These are phyloP conservation scores for Mesostigma viride DNA, from an alignment of 139 green algal species.

Conservation along the genomic window DNA sequence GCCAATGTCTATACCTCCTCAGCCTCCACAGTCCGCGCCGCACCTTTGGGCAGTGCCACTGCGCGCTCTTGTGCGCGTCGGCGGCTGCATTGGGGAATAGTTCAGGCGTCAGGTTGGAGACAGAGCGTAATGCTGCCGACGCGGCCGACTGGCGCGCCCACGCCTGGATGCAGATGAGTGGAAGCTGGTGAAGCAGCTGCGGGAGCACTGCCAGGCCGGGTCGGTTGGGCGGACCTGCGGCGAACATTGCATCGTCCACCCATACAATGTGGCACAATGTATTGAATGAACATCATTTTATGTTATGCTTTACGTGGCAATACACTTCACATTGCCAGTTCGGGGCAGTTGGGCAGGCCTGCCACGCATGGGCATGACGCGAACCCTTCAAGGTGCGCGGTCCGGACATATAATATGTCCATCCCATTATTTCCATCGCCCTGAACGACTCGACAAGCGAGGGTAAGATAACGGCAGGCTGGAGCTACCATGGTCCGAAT, in stretches of 20 bases:
- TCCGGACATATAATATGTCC: too few relatives aligned
- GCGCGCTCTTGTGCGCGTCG: neutral
- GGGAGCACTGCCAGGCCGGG: constrained; percentile 16
- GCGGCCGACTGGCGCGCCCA: constrained; percentile 21
- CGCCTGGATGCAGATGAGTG: constrained; percentile 27
- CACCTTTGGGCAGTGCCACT: neutral
- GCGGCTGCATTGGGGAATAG: neutral
- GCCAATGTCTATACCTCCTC: neutral
- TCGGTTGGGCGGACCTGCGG: constrained; percentile 12
- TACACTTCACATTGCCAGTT: neutral
- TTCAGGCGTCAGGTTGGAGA: neutral
- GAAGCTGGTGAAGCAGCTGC: constrained; percentile 15
- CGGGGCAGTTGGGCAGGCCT: neutral
- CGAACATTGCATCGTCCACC: neutral
- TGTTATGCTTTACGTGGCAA: neutral
- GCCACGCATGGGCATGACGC: neutral
- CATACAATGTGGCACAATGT: neutral
- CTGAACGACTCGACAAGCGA: too few relatives aligned
- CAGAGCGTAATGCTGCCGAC: constrained; percentile 2
- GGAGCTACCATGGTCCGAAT: too few relatives aligned
- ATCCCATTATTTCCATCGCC: too few relatives aligned
- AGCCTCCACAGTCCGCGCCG: neutral
- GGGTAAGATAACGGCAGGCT: too few relatives aligned
- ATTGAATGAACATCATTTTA: neutral
- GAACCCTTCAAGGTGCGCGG: neutral